These are phyloP conservation scores for Lentinula guzmanii DNA, from an alignment of 768 basidiomycete genomes.

Conservation along the genomic window DNA sequence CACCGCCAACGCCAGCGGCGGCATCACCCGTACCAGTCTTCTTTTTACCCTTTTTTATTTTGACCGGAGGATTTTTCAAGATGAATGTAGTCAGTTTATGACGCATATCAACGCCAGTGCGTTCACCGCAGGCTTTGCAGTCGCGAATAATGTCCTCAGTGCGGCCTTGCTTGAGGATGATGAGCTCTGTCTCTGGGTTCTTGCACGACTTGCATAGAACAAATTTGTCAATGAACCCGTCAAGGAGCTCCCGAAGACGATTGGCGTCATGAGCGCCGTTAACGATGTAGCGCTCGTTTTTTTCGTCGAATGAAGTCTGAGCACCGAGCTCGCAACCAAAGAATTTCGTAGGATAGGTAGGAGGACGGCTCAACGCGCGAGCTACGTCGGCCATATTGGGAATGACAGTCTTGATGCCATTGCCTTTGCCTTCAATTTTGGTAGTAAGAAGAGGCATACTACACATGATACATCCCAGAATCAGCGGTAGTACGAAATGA, in stretches of 20 bases:
- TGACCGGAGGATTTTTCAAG: conserved; percentile 94
- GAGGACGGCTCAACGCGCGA: conserved; percentile 89
- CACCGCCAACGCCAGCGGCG: conserved; percentile 39
- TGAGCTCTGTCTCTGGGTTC: conserved; percentile 96
- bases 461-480: conserved; percentile 8
- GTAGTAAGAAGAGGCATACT: conserved; percentile 94
- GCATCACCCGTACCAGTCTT: conserved; percentile 47
- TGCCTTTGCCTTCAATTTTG: conserved; percentile 98
- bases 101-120: conserved; percentile 89
- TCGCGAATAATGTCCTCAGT: conserved; percentile 88
- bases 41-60: conserved; percentile 67
- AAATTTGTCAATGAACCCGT: conserved; percentile 97
- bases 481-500: not conserved
- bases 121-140: conserved; percentile 97
- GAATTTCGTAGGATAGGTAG: conserved; percentile 97
- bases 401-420: conserved; percentile 98
- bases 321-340: conserved; percentile 98
- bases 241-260: conserved; percentile 91
- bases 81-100: conserved; percentile 97
- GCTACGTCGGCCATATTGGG: conserved; percentile 99
- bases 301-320: conserved; percentile 94
- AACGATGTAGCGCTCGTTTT: conserved; percentile 97
- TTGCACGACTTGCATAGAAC: conserved; percentile 97
- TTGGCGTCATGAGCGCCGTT: conserved; percentile 93
- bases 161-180: conserved; percentile 79